Evolutionary conservation across 148 eudicot genomes (phyloP), one percentile per base, ranked within the genome.

Genomic region (Drosera capensis): DNA sequence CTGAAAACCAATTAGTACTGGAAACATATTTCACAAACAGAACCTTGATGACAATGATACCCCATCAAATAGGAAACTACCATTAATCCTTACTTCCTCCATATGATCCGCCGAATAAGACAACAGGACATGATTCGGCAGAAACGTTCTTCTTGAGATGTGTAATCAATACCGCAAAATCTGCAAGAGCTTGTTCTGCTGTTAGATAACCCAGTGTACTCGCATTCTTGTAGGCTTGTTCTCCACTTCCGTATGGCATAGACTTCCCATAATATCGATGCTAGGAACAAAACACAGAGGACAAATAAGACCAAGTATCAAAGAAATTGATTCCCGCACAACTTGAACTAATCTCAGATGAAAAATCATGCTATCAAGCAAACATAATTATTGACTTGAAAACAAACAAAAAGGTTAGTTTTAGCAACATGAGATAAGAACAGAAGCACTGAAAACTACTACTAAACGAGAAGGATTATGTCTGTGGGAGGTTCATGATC

Each of bases 221-320:
- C 23, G 77, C 67, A 56, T 82, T 74, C 49, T 54, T 74, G 48
- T 79, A 87, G 8, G 96, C 94, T 36, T 71, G 75, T 3, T 70
- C 74, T 40, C 26, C 34, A 60, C 86, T 74, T 43, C 96, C 94
- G 56, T 65, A 77, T 2, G 96, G 94, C 94, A 83, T 83, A 4
- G 96, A 87, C 52, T 83, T 73, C 23, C 96, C 96, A 71, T 87
- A 87, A 57, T 87, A 87, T 8, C 96, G 77, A 70, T 87, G 96
- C 96, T 87, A 82, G 51, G n/a, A n/a, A n/a, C n/a, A n/a, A n/a
- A n/a, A n/a, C n/a, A n/a, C n/a, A n/a, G n/a, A n/a, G n/a, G n/a
- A n/a, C n/a, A n/a, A n/a, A n/a, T n/a, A n/a, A n/a, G n/a, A n/a
- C n/a, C n/a, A n/a, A n/a, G n/a, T n/a, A n/a, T n/a, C n/a, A n/a